Percentiles rank a stretch among this genome's conserved stretches.
These are phyloP conservation scores for Hyaloscypha finlandica DNA, from an alignment of 495 filamentous ascomycete species.

Conservation along the genomic window DNA sequence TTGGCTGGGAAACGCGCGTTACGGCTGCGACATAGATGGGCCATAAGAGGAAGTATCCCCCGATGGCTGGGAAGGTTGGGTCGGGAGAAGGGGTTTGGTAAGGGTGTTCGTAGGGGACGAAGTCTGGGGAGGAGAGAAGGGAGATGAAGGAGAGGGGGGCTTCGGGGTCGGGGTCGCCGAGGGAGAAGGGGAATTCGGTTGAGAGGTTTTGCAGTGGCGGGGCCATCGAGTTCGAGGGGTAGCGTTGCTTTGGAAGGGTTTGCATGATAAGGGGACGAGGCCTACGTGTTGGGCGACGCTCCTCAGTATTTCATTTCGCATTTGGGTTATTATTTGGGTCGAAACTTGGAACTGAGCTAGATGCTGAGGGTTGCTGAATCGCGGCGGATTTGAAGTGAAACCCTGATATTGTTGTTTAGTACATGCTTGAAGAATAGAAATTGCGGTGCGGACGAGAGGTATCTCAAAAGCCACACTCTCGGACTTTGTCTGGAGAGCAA, in stretches of 20 bases:
- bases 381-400: constrained; percentile 17
- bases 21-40: constrained; percentile 47
- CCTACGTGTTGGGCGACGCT: constrained; percentile 49
- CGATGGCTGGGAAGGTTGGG: constrained; percentile 33
- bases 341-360: constrained; percentile 14
- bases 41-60: constrained; percentile 48
- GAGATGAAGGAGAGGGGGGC: background rate
- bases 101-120: background rate
- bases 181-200: background rate
- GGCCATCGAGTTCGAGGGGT: background rate
- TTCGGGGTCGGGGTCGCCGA: background rate
- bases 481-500: too few relatives aligned
- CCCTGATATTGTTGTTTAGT: constrained; percentile 2
- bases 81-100: background rate
- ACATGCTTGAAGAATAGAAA: too few relatives aligned
- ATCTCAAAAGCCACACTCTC: too few relatives aligned
- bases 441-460: too few relatives aligned
- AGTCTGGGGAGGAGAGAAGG: background rate
- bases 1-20: constrained; percentile 31
- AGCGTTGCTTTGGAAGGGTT: constrained; percentile 11
- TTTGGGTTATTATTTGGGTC: constrained; percentile 28
- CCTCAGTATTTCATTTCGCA: constrained; percentile 45
- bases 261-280: background rate
- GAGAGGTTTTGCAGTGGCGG: background rate
- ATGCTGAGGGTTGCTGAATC: constrained; percentile 12